A percentile compares a stretch with the other conserved stretches of the same genome.
Evolutionary conservation across 495 filamentous ascomycete species (phyloP).

Genomic region (Baudoinia panamericana): DNA sequence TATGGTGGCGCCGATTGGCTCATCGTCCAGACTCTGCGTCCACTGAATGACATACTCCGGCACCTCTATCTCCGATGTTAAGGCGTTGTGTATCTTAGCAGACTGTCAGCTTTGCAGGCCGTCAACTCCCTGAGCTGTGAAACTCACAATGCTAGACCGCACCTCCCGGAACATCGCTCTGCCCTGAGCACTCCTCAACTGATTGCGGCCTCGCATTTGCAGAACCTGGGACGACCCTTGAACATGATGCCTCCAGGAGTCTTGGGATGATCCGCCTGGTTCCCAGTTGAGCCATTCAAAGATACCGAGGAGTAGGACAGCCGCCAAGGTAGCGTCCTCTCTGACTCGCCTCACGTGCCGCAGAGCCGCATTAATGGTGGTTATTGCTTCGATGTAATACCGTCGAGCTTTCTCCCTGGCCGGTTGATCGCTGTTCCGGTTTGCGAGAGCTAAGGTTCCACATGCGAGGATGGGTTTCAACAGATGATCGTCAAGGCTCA

Average conservation of each 20-base stretch:
- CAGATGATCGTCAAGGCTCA: conserved; percentile 4
- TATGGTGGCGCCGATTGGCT: background rate
- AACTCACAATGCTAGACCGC: conserved; percentile 6
- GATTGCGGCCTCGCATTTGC: conserved; percentile 8
- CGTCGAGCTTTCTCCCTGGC: conserved; percentile 1
- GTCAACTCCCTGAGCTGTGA: no score
- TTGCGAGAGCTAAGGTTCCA: conserved; percentile 8
- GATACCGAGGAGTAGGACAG: conserved; percentile 8
- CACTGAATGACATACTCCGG: conserved; percentile 11
- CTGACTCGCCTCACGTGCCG: conserved; percentile 5
- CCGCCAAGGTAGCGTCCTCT: conserved; percentile 10
- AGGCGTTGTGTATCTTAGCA: background rate
- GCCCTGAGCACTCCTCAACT: conserved; percentile 3
- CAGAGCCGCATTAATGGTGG: conserved; percentile 7
- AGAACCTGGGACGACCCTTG: conserved; percentile 10
- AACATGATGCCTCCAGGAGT: conserved; percentile 13
- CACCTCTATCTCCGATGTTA: background rate
- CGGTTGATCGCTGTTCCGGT: background rate
- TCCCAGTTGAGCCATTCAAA: conserved; percentile 13
- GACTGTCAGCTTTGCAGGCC: background rate
- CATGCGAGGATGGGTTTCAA: conserved; percentile 13
- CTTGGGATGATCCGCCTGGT: background rate
- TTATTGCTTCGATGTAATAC: conserved; percentile 14
- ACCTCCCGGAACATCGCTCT: conserved; percentile 7
- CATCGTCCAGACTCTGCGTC: conserved; percentile 2